These are phyloP conservation scores for Gypsophila paniculata DNA, from an alignment of 179 eudicot species.

Conservation along the genomic window DNA sequence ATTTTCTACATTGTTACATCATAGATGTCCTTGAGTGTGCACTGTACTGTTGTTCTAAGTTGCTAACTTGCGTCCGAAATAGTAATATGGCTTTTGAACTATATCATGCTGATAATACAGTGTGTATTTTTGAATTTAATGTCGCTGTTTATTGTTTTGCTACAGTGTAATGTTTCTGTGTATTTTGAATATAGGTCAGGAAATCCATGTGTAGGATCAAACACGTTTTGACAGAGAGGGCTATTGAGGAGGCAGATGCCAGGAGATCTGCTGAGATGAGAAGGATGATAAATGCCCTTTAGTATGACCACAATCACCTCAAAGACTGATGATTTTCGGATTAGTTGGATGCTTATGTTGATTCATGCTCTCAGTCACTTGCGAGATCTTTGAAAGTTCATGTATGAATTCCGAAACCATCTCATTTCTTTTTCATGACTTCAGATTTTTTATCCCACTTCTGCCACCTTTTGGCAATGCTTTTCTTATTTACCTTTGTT, in stretches of 20 bases:
- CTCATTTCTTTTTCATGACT: slow-evolving; percentile 2
- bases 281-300: slow-evolving; percentile 70
- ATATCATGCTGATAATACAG: background rate
- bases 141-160: background rate
- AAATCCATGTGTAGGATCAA: slow-evolving; percentile 88
- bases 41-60: background rate
- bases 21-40: background rate
- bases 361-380: background rate
- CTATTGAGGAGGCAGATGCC: slow-evolving; percentile 83
- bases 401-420: slow-evolving; percentile 10
- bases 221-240: slow-evolving; percentile 86
- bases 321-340: background rate
- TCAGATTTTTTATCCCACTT: background rate
- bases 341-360: slow-evolving; percentile 1
- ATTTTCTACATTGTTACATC: background rate
- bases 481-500: background rate
- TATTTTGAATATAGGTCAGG: slow-evolving; percentile 50
- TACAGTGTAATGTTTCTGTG: background rate
- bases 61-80: background rate
- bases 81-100: background rate
- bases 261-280: slow-evolving; percentile 82
- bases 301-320: slow-evolving; percentile 11
- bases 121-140: background rate
- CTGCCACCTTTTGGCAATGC: background rate
- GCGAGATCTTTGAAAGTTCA: slow-evolving; percentile 10